Conservation (phyloP, 2,329 filamentous ascomycete genomes). For the Coniella vitis region DNA sequence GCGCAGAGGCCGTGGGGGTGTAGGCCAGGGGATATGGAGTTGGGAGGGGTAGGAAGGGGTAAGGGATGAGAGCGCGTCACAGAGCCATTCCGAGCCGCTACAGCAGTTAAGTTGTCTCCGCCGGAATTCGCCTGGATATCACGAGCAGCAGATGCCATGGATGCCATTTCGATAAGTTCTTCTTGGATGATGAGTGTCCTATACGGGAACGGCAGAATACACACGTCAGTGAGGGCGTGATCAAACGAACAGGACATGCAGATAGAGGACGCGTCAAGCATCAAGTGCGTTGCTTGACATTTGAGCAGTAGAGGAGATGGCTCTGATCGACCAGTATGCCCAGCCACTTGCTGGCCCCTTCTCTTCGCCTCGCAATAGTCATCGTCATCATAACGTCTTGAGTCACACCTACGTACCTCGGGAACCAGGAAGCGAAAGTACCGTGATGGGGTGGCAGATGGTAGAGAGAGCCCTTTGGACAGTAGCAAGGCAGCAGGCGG, state of each 20-base stretch:
- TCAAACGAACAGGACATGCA: not conserved
- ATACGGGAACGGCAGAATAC: slow-evolving; percentile 22
- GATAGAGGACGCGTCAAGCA: not conserved
- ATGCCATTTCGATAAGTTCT: slow-evolving; percentile 50
- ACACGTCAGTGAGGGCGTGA: slow-evolving; percentile 17
- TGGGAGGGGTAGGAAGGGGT: slow-evolving; percentile 85
- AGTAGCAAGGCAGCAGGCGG: slow-evolving; percentile 24
- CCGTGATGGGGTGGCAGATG: slow-evolving; percentile 19
- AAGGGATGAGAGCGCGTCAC: slow-evolving; percentile 58
- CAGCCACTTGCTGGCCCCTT: too few relatives aligned
- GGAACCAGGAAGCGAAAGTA: slow-evolving; percentile 26
- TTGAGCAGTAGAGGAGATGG: too few relatives aligned
- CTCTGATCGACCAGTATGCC: too few relatives aligned
- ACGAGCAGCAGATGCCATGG: slow-evolving; percentile 60
- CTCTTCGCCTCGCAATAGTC: not conserved
- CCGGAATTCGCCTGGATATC: slow-evolving; percentile 57
- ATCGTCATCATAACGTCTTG: slow-evolving; percentile 9
- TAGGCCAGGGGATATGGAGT: slow-evolving; percentile 86
- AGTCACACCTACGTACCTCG: slow-evolving; percentile 29
- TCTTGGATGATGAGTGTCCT: slow-evolving; percentile 27
- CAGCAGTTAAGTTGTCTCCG: slow-evolving; percentile 68
- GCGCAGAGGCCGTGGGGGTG: slow-evolving; percentile 73
- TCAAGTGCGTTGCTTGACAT: not conserved
- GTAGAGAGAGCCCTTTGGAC: slow-evolving; percentile 16
- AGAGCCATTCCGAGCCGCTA: slow-evolving; percentile 60